Evolutionary conservation across 176 grass and related monocot genomes (phyloP).

Genomic region (Urochloa ruziziensis): DNA sequence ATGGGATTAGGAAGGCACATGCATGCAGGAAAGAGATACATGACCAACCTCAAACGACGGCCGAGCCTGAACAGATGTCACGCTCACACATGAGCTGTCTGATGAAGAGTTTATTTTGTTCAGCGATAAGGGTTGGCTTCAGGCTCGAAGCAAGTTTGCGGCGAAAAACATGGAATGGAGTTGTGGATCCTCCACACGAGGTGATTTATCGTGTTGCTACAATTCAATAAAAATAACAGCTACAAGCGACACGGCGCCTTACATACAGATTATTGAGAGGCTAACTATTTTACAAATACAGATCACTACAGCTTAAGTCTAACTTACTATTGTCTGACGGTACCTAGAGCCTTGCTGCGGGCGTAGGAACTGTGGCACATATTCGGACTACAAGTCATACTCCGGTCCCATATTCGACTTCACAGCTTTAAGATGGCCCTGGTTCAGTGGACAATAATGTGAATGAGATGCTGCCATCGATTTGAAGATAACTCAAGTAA

Average conservation of each 20-base stretch:
- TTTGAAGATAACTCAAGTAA: background rate
- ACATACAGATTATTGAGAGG: slow-evolving; percentile 57
- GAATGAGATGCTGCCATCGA: slow-evolving; percentile 29
- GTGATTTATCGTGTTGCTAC: slow-evolving; percentile 26
- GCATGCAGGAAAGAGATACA: slow-evolving; percentile 49
- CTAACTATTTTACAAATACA: slow-evolving; percentile 53
- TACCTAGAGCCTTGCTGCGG: background rate
- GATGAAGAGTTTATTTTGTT: background rate
- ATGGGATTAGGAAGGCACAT: slow-evolving; percentile 38
- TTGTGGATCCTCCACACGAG: background rate
- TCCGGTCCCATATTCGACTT: slow-evolving; percentile 17
- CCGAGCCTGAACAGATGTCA: slow-evolving; percentile 7
- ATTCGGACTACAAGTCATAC: slow-evolving; percentile 45
- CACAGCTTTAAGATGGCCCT: slow-evolving; percentile 39
- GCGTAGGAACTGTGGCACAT: slow-evolving; percentile 13
- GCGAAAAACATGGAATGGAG: slow-evolving; percentile 2
- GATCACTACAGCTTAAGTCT: slow-evolving; percentile 16
- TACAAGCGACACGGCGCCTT: slow-evolving; percentile 18
- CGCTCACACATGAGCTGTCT: slow-evolving; percentile 14
- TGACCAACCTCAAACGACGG: slow-evolving; percentile 24
- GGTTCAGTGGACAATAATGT: slow-evolving; percentile 4
- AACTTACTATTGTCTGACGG: slow-evolving; percentile 16
- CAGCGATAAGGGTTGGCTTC: background rate
- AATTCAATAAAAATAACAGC: slow-evolving; percentile 32
- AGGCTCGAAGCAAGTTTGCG: background rate